Percentiles rank a stretch among this genome's conserved stretches.
Conservation (phyloP, 2,329 filamentous ascomycete genomes). For the Trichoderma semiorbis region DNA sequence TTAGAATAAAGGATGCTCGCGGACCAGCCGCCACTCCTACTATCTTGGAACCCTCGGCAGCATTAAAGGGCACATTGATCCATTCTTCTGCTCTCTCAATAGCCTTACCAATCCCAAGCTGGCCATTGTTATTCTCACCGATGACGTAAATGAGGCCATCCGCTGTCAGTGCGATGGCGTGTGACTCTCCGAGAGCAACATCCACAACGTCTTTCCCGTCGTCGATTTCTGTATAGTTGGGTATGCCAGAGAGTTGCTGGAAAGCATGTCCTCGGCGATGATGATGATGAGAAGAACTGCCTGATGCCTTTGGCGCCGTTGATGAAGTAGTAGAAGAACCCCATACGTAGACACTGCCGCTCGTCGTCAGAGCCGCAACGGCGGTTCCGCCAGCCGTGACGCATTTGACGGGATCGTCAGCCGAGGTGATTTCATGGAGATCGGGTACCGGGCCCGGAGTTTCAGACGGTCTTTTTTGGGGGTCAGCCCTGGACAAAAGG, state of each 20-base stretch:
- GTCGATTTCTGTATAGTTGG: slow-evolving; percentile 46
- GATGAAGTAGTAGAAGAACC: slow-evolving; percentile 37
- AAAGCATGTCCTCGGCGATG: slow-evolving; percentile 34
- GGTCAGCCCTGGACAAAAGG: background rate
- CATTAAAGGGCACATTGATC: slow-evolving; percentile 34
- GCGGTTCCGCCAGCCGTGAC: slow-evolving; percentile 56
- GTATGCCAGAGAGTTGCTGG: slow-evolving; percentile 30
- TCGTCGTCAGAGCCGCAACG: slow-evolving; percentile 54
- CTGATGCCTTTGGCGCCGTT: background rate
- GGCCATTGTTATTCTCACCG: slow-evolving; percentile 56
- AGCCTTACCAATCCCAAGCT: slow-evolving; percentile 47
- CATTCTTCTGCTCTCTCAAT: slow-evolving; percentile 31
- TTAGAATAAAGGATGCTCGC: slow-evolving; percentile 48
- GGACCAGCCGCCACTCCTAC: slow-evolving; percentile 48
- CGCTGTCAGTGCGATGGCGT: slow-evolving; percentile 54
- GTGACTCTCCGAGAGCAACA: slow-evolving; percentile 55
- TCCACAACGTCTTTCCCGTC: slow-evolving; percentile 52
- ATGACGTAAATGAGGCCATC: slow-evolving; percentile 51
- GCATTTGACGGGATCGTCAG: slow-evolving; percentile 48
- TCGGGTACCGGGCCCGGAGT: slow-evolving; percentile 45
- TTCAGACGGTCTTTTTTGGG: slow-evolving; percentile 40
- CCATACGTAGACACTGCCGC: slow-evolving; percentile 60
- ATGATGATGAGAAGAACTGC: slow-evolving; percentile 22
- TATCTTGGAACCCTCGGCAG: slow-evolving; percentile 28
- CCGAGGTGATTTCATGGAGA: slow-evolving; percentile 43